Evolutionary conservation across 495 filamentous ascomycete genomes (phyloP).

Genomic region (Jackrogersella multiformis): DNA sequence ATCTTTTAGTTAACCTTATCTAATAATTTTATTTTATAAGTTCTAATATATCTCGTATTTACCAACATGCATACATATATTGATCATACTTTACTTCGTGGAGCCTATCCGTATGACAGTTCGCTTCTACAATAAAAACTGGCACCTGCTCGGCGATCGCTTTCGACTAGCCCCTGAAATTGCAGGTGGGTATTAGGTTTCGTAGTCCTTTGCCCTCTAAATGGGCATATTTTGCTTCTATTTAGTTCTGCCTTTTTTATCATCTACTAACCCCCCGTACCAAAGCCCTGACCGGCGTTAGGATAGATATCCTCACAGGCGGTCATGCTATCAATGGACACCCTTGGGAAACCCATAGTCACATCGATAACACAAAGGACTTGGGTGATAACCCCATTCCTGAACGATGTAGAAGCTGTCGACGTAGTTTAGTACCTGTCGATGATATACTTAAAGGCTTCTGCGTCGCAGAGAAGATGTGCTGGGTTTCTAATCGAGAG

Average conservation of each 20-base stretch:
- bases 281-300: not conserved
- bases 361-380: not conserved
- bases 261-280: not conserved
- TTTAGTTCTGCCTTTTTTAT: not conserved
- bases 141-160: not conserved
- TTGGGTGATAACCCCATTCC: not conserved
- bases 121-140: not conserved
- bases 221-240: not conserved
- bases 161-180: not conserved
- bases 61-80: no score
- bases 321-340: no score
- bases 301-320: not conserved
- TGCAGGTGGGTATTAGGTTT: slow-evolving; percentile 1
- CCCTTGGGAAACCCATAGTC: not conserved
- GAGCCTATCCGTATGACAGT: no score
- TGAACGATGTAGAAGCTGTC: not conserved
- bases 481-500: not conserved
- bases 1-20: no score
- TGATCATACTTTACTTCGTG: no score
- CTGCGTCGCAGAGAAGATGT: slow-evolving; percentile 1
- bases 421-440: not conserved
- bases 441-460: not conserved
- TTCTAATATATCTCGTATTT: no score
- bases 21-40: no score
- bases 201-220: no score